Percentiles rank a stretch among this genome's conserved stretches.
Evolutionary conservation across 352 stramenopile genomes (phyloP).

Genomic region (Globisporangium radiosum): DNA sequence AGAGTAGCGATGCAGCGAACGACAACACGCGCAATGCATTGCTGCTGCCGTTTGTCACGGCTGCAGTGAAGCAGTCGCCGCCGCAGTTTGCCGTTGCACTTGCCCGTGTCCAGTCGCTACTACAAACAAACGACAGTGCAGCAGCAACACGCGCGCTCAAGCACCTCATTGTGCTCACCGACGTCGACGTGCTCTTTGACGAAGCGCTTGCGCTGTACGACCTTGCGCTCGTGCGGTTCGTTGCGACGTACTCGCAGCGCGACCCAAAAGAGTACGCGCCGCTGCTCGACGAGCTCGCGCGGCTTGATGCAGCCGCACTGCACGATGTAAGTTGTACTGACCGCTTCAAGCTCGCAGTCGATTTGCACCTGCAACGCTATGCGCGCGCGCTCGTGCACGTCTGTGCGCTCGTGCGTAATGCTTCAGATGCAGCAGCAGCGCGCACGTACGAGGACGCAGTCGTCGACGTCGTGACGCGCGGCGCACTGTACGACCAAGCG

Average conservation of each 20-base stretch:
- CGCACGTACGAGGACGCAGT: slow-evolving; percentile 24
- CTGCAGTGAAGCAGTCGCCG: slow-evolving; percentile 56
- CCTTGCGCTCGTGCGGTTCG: slow-evolving; percentile 45
- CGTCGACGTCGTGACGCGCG: slow-evolving; percentile 33
- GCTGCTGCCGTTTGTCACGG: slow-evolving; percentile 59
- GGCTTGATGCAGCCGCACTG: slow-evolving; percentile 15
- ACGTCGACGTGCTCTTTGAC: slow-evolving; percentile 62
- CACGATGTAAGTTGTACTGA: background rate
- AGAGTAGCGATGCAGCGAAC: slow-evolving; percentile 12
- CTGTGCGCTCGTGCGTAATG: slow-evolving; percentile 17
- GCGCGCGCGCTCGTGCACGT: slow-evolving; percentile 41
- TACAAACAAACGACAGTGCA: slow-evolving; percentile 10
- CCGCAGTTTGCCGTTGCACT: slow-evolving; percentile 42
- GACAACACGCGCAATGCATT: slow-evolving; percentile 18
- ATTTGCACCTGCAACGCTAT: slow-evolving; percentile 40
- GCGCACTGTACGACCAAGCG: slow-evolving; percentile 46
- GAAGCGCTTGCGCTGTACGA: slow-evolving; percentile 67
- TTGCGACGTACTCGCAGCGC: slow-evolving; percentile 55
- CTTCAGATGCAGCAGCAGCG: slow-evolving; percentile 7
- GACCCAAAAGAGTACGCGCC: slow-evolving; percentile 70
- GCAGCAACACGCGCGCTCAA: slow-evolving; percentile 54
- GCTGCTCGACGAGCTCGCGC: slow-evolving; percentile 46
- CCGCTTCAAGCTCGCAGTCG: slow-evolving; percentile 47
- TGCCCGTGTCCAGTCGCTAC: slow-evolving; percentile 26
- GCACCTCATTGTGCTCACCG: slow-evolving; percentile 61